Percentiles rank a stretch among this genome's conserved stretches.
Evolutionary conservation across 2,329 filamentous ascomycete genomes (phyloP).

Genomic region (Penicillium griseofulvum): DNA sequence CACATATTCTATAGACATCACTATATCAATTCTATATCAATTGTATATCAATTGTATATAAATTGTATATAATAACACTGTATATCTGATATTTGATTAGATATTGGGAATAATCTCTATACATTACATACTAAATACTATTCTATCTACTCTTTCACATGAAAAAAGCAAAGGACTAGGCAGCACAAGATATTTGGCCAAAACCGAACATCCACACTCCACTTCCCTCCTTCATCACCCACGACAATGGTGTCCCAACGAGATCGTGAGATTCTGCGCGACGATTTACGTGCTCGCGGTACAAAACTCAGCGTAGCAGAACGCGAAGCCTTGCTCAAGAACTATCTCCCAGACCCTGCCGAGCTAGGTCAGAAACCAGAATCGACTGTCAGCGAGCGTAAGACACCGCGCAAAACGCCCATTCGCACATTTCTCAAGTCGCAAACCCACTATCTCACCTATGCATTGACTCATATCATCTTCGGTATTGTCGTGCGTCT

Average conservation of each 20-base stretch:
- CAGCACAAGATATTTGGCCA: not conserved
- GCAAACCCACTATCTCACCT: constrained; percentile 45
- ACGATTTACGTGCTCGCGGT: constrained; percentile 41
- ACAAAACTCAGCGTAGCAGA: constrained; percentile 45
- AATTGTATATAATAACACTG: too few relatives aligned
- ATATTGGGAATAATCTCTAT: too few relatives aligned
- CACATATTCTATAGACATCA: not conserved
- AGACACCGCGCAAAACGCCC: constrained; percentile 36
- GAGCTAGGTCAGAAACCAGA: constrained; percentile 19
- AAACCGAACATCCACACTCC: constrained; percentile 2
- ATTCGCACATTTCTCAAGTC: constrained; percentile 46
- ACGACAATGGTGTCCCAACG: constrained; percentile 33
- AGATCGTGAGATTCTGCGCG: constrained; percentile 37
- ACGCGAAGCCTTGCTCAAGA: constrained; percentile 52
- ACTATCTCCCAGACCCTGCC: constrained; percentile 52
- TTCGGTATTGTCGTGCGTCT: constrained; percentile 87
- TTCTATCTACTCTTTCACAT: too few relatives aligned
- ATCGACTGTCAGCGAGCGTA: constrained; percentile 17
- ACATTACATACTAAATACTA: too few relatives aligned
- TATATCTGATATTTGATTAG: too few relatives aligned
- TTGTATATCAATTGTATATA: not conserved
- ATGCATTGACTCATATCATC: constrained; percentile 61
- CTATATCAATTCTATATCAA: not conserved
- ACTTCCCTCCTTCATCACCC: constrained; percentile 5
- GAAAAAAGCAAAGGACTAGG: not conserved